These are phyloP conservation scores for Trichoderma citrinoviride DNA, from an alignment of 2,329 filamentous ascomycete genomes.

Conservation along the genomic window DNA sequence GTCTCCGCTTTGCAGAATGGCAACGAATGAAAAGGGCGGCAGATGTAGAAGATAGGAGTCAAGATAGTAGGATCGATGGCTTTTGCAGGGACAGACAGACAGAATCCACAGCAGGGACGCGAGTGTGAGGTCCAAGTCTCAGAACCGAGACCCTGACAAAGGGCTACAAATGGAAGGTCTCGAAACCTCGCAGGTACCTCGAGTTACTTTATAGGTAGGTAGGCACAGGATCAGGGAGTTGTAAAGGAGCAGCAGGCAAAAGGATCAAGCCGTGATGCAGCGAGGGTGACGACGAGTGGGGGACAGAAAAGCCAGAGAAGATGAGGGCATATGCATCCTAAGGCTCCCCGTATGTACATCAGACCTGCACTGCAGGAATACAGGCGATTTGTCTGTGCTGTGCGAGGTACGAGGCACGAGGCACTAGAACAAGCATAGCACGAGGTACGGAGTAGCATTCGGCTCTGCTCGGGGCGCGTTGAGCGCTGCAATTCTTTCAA, in stretches of 20 bases:
- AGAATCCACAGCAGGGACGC: not conserved
- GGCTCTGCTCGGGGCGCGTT: slow-evolving; percentile 22
- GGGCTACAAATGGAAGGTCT: not conserved
- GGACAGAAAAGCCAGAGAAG: not conserved
- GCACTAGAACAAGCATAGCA: not conserved
- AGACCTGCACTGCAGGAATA: slow-evolving; percentile 22
- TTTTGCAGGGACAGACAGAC: not conserved
- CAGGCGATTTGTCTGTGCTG: slow-evolving; percentile 5
- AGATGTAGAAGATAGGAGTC: not conserved
- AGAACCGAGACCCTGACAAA: not conserved
- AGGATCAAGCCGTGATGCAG: slow-evolving; percentile 9
- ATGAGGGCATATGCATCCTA: slow-evolving; percentile 1
- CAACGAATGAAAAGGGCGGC: slow-evolving; percentile 11
- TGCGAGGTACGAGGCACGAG: slow-evolving; percentile 1
- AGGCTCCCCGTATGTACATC: slow-evolving; percentile 20
- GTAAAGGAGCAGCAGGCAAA: not conserved
- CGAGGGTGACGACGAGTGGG: not conserved
- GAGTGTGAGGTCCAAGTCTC: not conserved
- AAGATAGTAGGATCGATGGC: not conserved
- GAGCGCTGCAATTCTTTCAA: slow-evolving; percentile 35
- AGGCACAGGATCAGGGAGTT: not conserved
- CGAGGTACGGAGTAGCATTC: not conserved
- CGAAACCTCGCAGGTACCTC: not conserved
- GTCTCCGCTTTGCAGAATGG: slow-evolving; percentile 21
- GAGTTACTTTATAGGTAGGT: not conserved